Percentiles rank a stretch among this genome's conserved stretches.
Evolutionary conservation across 2,329 filamentous ascomycete species (phyloP).

Genomic region (Sporothrix mexicana): DNA sequence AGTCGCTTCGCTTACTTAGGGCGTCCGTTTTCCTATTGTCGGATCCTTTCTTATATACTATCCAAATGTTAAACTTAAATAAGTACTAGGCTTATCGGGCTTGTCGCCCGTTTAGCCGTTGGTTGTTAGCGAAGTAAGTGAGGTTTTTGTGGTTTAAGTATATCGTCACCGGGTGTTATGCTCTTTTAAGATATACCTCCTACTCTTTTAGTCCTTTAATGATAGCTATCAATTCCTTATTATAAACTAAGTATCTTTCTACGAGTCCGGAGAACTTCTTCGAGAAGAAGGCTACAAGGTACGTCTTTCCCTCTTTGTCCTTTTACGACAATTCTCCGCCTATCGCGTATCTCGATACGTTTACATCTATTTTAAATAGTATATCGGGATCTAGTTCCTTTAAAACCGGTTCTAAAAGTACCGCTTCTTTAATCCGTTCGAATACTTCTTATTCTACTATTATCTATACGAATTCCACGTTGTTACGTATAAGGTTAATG

Average conservation of each 20-base stretch:
- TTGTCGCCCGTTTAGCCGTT: background rate
- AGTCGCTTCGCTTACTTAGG: background rate
- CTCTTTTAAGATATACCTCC: background rate
- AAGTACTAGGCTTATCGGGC: background rate
- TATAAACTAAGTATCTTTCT: no score
- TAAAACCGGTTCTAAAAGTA: background rate
- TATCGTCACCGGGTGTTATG: background rate
- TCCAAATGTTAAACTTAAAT: background rate
- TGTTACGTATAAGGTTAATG: background rate
- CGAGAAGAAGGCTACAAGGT: background rate
- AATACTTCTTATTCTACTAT: background rate
- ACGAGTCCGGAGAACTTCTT: background rate
- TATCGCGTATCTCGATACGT: background rate
- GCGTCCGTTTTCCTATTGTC: background rate
- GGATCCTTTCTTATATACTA: slow-evolving; percentile 2
- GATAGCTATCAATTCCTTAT: background rate
- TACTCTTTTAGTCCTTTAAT: background rate
- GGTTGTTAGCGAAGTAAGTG: background rate
- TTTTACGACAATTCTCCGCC: background rate
- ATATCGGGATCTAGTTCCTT: background rate
- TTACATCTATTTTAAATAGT: background rate
- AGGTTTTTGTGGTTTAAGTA: background rate
- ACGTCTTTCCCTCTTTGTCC: background rate
- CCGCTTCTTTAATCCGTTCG: background rate
- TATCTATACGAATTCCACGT: background rate